Base-by-base conservation (phyloP, 495 filamentous ascomycete species). In the Annulohypoxylon maeteangense region DNA sequence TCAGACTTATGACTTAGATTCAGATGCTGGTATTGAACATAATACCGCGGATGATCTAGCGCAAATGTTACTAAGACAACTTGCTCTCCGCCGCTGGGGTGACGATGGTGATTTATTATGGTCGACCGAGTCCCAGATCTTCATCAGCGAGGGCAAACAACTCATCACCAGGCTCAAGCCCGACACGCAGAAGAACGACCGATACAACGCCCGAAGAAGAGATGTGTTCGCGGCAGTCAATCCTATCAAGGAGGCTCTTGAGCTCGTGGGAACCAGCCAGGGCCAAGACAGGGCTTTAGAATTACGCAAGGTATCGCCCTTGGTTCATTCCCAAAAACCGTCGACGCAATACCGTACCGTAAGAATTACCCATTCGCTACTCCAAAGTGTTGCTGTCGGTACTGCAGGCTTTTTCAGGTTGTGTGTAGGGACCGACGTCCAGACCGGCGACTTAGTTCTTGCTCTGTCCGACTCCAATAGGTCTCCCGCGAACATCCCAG, bases 31-130 rank as follows among this genome's bases (percentile, higher is more conserved):
- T 27, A 50, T 50, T 27, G 23, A 50, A 14, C 0, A 50, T 8
- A 50, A 23, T 23, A 50, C 47, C 4, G 20, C 47, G 6, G 12
- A 50, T 29, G 22, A 50, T n/a, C 23, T 50, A 14, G 47, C 47
- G 18, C 47, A 50, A 29, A 50, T 50, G 47, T 14, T 50, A 23
- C 3, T 50, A 6, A 50, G 47, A n/a, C 47, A 50, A 12, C 7
- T 50, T 29, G 47, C 47, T 50, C 47, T 50, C 22, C 47, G 47
- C 47, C 47, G 47, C 23, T 50, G 47, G 47, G 47, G 47, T 14
- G 47, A 29, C 23, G 47, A 50, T 11, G 23, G 29, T 12, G 47
- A 50, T 10, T 12, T 50, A 29, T 27, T 50, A 23, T 50, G 47
- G 47, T 50, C 47, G 12, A 50, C 47, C 22, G 47, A 50, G 11